Evolutionary conservation across 2,329 filamentous ascomycete species (phyloP).

Genomic region (Neoscytalidium dimidiatum): DNA sequence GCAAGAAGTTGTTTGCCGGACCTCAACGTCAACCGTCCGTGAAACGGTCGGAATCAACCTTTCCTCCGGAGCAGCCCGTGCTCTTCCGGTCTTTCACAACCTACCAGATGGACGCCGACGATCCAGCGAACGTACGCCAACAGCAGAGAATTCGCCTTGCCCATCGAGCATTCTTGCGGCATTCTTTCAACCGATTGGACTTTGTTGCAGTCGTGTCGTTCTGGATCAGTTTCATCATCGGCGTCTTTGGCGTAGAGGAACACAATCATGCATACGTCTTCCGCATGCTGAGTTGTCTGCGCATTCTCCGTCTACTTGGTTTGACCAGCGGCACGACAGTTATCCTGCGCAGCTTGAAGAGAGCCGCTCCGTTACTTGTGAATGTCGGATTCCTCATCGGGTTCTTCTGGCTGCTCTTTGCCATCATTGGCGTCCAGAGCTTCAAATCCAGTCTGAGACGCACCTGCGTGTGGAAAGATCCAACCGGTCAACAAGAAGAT

Average conservation of each 20-base stretch:
- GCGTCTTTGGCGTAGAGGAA: constrained; percentile 68
- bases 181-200: constrained; percentile 94
- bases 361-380: constrained; percentile 85
- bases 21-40: constrained; percentile 73
- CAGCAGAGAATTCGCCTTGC: constrained; percentile 85
- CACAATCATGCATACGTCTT: constrained; percentile 80
- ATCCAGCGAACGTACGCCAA: constrained; percentile 66
- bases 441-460: constrained; percentile 63
- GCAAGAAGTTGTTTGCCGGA: constrained; percentile 71
- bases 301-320: constrained; percentile 86
- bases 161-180: constrained; percentile 85
- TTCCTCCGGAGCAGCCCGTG: constrained; percentile 56
- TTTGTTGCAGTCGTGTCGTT: constrained; percentile 94
- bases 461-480: constrained; percentile 53
- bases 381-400: constrained; percentile 92
- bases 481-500: constrained; percentile 52
- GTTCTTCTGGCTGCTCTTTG: constrained; percentile 98
- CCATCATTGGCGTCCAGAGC: constrained; percentile 93
- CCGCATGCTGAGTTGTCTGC: constrained; percentile 92
- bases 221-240: constrained; percentile 84
- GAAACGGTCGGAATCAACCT: constrained; percentile 47
- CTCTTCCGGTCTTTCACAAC: constrained; percentile 77
- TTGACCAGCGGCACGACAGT: constrained; percentile 93
- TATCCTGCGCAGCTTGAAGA: constrained; percentile 92
- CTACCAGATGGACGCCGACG: constrained; percentile 60